These are phyloP conservation scores for Polyplosphaeria fusca DNA, from an alignment of 495 filamentous ascomycete genomes.

Conservation along the genomic window DNA sequence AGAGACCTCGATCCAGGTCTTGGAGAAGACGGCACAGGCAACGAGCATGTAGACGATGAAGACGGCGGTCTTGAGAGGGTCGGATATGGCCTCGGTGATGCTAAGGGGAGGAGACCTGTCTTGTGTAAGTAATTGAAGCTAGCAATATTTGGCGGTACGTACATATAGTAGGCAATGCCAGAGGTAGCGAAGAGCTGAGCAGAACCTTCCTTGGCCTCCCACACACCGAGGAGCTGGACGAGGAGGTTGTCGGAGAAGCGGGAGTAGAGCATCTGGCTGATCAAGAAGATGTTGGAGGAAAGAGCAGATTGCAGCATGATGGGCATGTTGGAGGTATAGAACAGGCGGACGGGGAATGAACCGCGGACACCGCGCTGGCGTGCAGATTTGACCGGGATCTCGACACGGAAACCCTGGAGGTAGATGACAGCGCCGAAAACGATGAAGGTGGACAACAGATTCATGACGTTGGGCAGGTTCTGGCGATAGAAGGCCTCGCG, in stretches of 20 bases:
- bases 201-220: conserved; percentile 95
- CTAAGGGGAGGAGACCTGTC: conserved; percentile 80
- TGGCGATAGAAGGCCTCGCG: conserved; percentile 98
- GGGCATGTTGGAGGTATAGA: conserved; percentile 93
- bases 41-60: conserved; percentile 97
- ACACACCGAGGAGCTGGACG: conserved; percentile 92
- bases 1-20: conserved; percentile 99
- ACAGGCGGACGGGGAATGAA: conserved; percentile 72
- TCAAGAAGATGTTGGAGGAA: conserved; percentile 97
- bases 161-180: conserved; percentile 97
- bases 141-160: not conserved
- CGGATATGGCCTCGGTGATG: conserved; percentile 92
- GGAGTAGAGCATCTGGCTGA: conserved; percentile 98
- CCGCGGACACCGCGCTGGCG: conserved; percentile 97
- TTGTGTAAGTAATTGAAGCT: conserved; percentile 6
- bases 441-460: conserved; percentile 85
- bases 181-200: conserved; percentile 90
- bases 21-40: conserved; percentile 97
- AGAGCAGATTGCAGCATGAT: conserved; percentile 99
- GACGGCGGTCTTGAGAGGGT: conserved; percentile 93
- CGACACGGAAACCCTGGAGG: conserved; percentile 98
- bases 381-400: conserved; percentile 99
- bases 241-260: conserved; percentile 98
- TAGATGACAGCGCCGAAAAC: conserved; percentile 99
- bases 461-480: conserved; percentile 99